These are phyloP conservation scores for Kluyveromyces siamensis DNA, from an alignment of 805 yeast genomes.

Conservation along the genomic window DNA sequence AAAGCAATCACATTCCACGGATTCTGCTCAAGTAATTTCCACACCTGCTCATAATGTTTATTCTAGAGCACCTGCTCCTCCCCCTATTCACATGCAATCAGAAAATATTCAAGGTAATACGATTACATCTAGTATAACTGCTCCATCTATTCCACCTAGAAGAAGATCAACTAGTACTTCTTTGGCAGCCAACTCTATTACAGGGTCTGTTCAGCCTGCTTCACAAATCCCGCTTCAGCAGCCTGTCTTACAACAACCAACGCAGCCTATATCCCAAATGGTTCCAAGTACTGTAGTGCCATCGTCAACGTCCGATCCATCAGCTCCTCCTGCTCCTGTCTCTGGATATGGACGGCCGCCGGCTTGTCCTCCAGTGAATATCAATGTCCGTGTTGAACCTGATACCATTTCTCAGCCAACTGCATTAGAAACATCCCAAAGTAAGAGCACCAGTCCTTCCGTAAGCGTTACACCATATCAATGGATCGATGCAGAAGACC, in stretches of 20 bases:
- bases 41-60: background rate
- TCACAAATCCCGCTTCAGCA: background rate
- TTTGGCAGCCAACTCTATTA: too few relatives aligned
- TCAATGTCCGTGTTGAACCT: conserved; percentile 1
- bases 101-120: background rate
- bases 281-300: background rate
- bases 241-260: background rate
- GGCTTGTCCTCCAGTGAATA: background rate
- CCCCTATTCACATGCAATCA: background rate
- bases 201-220: too few relatives aligned
- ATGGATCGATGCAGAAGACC: conserved; percentile 9
- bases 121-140: background rate
- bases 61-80: conserved; percentile 3
- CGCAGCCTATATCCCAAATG: conserved; percentile 1
- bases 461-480: conserved; percentile 14
- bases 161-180: too few relatives aligned
- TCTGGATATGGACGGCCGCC: background rate
- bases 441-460: background rate
- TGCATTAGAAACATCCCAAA: background rate
- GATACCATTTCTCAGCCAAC: background rate
- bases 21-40: background rate
- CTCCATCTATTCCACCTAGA: too few relatives aligned
- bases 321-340: background rate
- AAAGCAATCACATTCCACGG: background rate
- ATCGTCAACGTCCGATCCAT: background rate